A percentile compares a stretch with the other conserved stretches of the same genome.
Evolutionary conservation across 2,329 filamentous ascomycete species (phyloP).

Genomic region (Colletotrichum destructivum): DNA sequence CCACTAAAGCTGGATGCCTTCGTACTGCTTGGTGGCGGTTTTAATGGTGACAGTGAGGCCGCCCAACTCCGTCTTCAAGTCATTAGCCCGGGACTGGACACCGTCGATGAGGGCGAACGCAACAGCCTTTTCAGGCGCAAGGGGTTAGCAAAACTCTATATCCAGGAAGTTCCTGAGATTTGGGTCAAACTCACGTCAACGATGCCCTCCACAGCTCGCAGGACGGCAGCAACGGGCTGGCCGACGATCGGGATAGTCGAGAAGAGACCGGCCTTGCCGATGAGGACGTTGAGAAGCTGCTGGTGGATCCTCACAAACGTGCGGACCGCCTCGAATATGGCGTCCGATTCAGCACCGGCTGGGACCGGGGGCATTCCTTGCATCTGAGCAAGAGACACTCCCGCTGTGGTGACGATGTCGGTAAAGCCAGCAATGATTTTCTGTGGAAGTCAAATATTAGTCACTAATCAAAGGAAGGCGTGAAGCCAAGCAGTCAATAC

Average conservation of each 20-base stretch:
- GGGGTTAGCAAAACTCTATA: neutral
- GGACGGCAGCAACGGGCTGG: constrained; percentile 46
- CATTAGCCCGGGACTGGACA: constrained; percentile 47
- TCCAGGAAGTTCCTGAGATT: no score
- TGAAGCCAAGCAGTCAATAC: no score
- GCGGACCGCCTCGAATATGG: constrained; percentile 49
- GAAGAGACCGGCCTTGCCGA: constrained; percentile 53
- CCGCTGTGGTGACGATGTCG: constrained; percentile 48
- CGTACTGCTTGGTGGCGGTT: no score
- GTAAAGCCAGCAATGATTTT: constrained; percentile 49
- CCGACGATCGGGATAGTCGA: constrained; percentile 48
- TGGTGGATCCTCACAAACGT: constrained; percentile 52
- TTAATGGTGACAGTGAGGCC: neutral
- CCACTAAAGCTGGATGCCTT: no score
- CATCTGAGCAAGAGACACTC: constrained; percentile 43
- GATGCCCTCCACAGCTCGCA: constrained; percentile 46
- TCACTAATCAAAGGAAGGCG: rapidly evolving
- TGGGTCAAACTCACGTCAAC: constrained; percentile 47
- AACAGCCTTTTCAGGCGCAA: constrained; percentile 31
- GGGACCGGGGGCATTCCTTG: constrained; percentile 38
- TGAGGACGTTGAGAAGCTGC: constrained; percentile 52
- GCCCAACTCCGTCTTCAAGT: rapidly evolving
- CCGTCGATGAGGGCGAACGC: constrained; percentile 44
- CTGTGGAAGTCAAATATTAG: constrained; percentile 28
- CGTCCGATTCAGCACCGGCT: constrained; percentile 33